Percentiles rank a stretch among this genome's conserved stretches.
Conservation (phyloP, 805 yeast species). For the Dipodascus geniculatus region DNA sequence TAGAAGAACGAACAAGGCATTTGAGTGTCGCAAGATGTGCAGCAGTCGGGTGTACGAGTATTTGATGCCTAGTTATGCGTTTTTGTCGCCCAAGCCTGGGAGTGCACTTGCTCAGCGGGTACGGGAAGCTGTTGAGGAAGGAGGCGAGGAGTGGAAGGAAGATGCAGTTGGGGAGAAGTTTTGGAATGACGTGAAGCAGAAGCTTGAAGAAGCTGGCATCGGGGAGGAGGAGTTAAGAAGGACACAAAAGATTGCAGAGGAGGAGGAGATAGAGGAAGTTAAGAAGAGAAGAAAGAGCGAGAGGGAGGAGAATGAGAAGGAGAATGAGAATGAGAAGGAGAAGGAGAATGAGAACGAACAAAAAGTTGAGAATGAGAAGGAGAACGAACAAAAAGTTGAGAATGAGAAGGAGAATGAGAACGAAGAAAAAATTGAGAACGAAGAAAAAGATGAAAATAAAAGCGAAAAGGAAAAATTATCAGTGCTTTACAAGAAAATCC, state of each 20-base stretch:
- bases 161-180: constrained; percentile 55
- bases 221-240: constrained; percentile 17
- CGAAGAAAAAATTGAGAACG: constrained; percentile 25
- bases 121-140: constrained; percentile 35
- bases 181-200: constrained; percentile 45
- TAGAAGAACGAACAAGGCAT: constrained; percentile 76
- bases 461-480: constrained; percentile 46
- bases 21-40: constrained; percentile 93
- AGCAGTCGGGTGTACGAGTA: constrained; percentile 94
- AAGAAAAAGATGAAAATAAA: constrained; percentile 22
- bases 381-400: constrained; percentile 28
- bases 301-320: constrained; percentile 28
- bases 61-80: constrained; percentile 79
- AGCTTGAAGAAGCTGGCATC: constrained; percentile 30
- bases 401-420: constrained; percentile 18
- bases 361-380: neutral
- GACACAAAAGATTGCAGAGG: constrained; percentile 3
- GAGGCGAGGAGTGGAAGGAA: constrained; percentile 42
- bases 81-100: constrained; percentile 80
- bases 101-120: constrained; percentile 54
- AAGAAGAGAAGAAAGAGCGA: constrained; percentile 24
- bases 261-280: constrained; percentile 8
- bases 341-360: constrained; percentile 2
- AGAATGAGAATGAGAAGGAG: constrained; percentile 4
- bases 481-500: constrained; percentile 31